Percentiles rank a stretch among this genome's conserved stretches.
These are phyloP conservation scores for Cicer judaicum DNA, from an alignment of 306 rosid species.

Conservation along the genomic window DNA sequence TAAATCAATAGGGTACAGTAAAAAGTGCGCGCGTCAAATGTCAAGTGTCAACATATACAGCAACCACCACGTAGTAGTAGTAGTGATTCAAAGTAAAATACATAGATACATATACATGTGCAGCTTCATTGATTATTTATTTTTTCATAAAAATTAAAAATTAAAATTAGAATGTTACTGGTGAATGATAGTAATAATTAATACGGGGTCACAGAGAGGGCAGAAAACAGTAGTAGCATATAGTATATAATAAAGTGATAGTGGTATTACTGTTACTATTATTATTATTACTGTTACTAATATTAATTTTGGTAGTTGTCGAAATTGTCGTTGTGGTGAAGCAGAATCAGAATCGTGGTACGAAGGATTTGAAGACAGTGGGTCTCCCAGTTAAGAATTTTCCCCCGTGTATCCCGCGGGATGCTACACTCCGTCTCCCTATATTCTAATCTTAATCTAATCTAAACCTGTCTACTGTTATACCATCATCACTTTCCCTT, in stretches of 20 bases:
- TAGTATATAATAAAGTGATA: background rate
- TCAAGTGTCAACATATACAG: conserved; percentile 45
- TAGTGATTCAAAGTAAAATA: background rate
- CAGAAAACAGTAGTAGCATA: too few species aligned
- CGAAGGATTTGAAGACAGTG: conserved; percentile 40
- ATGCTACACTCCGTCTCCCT: conserved; percentile 39
- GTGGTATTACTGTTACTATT: background rate
- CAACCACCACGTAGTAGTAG: conserved; percentile 38
- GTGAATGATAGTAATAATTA: too few species aligned
- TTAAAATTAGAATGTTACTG: background rate
- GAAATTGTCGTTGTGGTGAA: too few species aligned
- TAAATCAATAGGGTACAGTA: background rate
- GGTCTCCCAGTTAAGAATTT: conserved; percentile 28
- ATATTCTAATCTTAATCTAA: conserved; percentile 6
- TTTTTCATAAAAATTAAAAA: background rate
- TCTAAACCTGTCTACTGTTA: background rate
- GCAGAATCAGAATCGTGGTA: conserved; percentile 42
- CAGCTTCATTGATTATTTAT: conserved; percentile 7
- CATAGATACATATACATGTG: background rate
- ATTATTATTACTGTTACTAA: background rate
- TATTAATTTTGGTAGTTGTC: background rate
- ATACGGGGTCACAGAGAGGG: too few species aligned
- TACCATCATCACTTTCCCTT: too few species aligned
- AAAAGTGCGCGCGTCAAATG: conserved; percentile 4
- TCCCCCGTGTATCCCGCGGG: conserved; percentile 93